Percentiles rank a stretch among this genome's conserved stretches.
Conservation (phyloP, 2,329 filamentous ascomycete species). For the Aspergillus hortae region DNA sequence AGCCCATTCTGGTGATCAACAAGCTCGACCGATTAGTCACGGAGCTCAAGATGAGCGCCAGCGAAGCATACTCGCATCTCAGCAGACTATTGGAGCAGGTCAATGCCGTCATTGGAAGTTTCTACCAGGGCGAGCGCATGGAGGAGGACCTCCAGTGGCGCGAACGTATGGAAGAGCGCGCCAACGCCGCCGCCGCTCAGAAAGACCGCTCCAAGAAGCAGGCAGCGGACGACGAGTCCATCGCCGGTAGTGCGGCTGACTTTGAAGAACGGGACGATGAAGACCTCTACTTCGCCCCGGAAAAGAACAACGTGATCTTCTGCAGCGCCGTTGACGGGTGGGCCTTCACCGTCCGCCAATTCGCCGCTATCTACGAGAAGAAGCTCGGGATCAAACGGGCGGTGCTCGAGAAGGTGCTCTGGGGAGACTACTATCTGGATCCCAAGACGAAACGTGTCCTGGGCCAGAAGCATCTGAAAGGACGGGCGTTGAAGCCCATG, state of each 20-base stretch:
- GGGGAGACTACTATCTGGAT: slow-evolving; percentile 95
- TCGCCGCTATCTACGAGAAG: slow-evolving; percentile 89
- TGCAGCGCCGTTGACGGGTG: slow-evolving; percentile 97
- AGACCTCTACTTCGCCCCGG: slow-evolving; percentile 95
- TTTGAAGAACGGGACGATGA: slow-evolving; percentile 94
- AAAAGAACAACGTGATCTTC: slow-evolving; percentile 99
- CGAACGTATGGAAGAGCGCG: slow-evolving; percentile 82
- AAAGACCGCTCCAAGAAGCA: slow-evolving; percentile 41
- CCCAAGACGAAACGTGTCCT: slow-evolving; percentile 95
- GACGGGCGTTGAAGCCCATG: slow-evolving; percentile 86
- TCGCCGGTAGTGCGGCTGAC: slow-evolving; percentile 48
- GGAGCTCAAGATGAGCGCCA: slow-evolving; percentile 88
- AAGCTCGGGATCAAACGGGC: slow-evolving; percentile 92
- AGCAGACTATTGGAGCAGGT: slow-evolving; percentile 90
- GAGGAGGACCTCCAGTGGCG: slow-evolving; percentile 96
- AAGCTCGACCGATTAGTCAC: slow-evolving; percentile 96
- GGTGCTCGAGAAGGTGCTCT: slow-evolving; percentile 86
- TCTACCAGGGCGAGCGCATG: slow-evolving; percentile 97
- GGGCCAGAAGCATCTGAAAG: slow-evolving; percentile 87
- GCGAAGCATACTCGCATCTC: slow-evolving; percentile 84
- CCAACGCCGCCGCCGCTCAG: slow-evolving; percentile 66
- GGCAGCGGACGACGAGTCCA: slow-evolving; percentile 43
- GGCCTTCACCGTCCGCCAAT: slow-evolving; percentile 95
- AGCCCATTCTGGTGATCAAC: slow-evolving; percentile 92
- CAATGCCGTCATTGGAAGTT: slow-evolving; percentile 94